phyloP scores from a whole-genome alignment of 345 rosid species.

The Trapa bicornis region DNA sequence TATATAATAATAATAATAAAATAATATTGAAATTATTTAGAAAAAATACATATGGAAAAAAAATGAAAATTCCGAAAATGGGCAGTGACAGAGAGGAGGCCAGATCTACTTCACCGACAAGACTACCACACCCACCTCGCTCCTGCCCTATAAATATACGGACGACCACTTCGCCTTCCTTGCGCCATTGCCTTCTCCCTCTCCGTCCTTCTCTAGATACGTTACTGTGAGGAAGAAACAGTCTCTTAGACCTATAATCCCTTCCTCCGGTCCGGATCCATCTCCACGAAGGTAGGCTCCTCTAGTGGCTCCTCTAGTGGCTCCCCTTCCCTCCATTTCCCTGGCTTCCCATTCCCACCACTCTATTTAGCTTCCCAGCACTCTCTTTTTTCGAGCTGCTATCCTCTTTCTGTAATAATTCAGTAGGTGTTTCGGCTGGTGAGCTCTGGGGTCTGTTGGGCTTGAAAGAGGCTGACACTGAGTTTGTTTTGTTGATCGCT shows the following conservation, averaged over 20 bases:
- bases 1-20: no score
- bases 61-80: not conserved
- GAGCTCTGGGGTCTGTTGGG: not conserved
- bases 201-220: not conserved
- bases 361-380: conserved; percentile 1
- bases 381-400: not conserved
- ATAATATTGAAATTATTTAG: no score
- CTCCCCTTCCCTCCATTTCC: not conserved
- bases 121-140: not conserved
- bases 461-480: not conserved
- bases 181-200: conserved; percentile 7
- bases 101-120: not conserved
- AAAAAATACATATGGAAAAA: not conserved
- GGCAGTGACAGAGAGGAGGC: not conserved
- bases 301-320: not conserved
- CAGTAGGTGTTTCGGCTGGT: not conserved
- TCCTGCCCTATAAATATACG: not conserved
- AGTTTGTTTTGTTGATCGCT: not conserved
- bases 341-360: not conserved
- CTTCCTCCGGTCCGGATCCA: not conserved
- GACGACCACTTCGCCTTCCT: conserved; percentile 1
- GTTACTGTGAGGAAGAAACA: not conserved
- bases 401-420: not conserved
- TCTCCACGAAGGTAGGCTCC: conserved; percentile 10
- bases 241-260: not conserved